phyloP scores from a whole-genome alignment of 768 basidiomycete genomes.

The Podaxis sp. region DNA sequence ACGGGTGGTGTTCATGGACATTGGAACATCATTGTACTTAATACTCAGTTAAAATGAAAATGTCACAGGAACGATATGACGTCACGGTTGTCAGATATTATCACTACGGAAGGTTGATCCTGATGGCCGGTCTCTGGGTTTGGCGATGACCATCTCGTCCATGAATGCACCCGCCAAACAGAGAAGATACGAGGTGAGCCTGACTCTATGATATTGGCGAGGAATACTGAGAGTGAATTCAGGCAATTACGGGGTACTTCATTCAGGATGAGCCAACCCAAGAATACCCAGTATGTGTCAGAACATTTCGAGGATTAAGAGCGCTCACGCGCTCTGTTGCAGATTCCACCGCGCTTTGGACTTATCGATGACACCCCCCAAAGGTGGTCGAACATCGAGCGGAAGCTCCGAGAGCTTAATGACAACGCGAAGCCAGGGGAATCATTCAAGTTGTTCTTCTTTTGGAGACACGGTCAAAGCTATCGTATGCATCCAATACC shows the following conservation, averaged over 20 bases:
- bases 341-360: constrained; percentile 62
- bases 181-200: constrained; percentile 5
- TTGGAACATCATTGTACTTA: not conserved
- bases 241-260: constrained; percentile 8
- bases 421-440: constrained; percentile 32
- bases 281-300: not conserved
- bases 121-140: not conserved
- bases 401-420: constrained; percentile 49
- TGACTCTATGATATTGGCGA: not conserved
- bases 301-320: not conserved
- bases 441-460: constrained; percentile 62
- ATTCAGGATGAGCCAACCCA: not conserved
- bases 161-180: not conserved
- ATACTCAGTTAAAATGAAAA: not conserved
- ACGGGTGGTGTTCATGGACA: not conserved
- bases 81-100: not conserved
- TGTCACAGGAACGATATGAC: constrained; percentile 3
- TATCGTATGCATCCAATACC: constrained; percentile 48
- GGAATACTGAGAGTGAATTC: not conserved
- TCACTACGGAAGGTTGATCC: not conserved
- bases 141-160: not conserved
- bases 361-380: constrained; percentile 48
- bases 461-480: constrained; percentile 74
- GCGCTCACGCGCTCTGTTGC: not conserved
- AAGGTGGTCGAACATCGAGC: constrained; percentile 49